Percentiles rank a stretch among this genome's conserved stretches.
These are phyloP conservation scores for Lasiodiplodia theobromae DNA, from an alignment of 2,329 filamentous ascomycete genomes.

Conservation along the genomic window DNA sequence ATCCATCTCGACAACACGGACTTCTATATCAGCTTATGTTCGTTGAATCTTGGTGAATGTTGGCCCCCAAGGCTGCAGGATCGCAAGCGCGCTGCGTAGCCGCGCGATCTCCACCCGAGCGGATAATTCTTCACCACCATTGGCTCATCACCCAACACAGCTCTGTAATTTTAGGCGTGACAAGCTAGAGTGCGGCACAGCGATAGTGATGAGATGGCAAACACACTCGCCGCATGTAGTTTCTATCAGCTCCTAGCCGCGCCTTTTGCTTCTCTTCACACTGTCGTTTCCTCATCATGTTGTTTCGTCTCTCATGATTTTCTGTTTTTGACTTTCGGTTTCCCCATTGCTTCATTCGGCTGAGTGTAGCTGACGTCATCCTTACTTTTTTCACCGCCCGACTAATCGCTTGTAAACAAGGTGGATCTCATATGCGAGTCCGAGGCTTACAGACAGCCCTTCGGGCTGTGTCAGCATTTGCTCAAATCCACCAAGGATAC, in stretches of 20 bases:
- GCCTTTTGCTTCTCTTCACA: background rate
- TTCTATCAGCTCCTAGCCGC: background rate
- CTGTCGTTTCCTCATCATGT: background rate
- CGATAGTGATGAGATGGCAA: slow-evolving; percentile 10
- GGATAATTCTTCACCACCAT: background rate
- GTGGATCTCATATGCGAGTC: background rate
- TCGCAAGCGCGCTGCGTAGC: slow-evolving; percentile 5
- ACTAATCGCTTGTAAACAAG: background rate
- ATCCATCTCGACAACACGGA: background rate
- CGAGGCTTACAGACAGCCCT: background rate
- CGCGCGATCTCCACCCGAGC: slow-evolving; percentile 5
- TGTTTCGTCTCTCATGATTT: background rate
- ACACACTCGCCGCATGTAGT: background rate
- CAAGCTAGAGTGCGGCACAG: slow-evolving; percentile 1
- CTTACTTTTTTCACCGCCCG: background rate
- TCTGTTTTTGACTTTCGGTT: background rate
- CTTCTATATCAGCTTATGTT: background rate
- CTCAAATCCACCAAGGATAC: background rate
- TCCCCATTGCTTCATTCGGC: background rate
- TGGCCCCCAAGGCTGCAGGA: background rate
- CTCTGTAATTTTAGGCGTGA: background rate
- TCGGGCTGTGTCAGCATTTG: background rate
- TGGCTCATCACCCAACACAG: background rate
- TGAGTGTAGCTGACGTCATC: background rate
- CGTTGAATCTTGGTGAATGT: too few species aligned